A percentile compares a stretch with the other conserved stretches of the same genome.
Evolutionary conservation across 345 rosid species (phyloP).

Genomic region (Turnera subulata): DNA sequence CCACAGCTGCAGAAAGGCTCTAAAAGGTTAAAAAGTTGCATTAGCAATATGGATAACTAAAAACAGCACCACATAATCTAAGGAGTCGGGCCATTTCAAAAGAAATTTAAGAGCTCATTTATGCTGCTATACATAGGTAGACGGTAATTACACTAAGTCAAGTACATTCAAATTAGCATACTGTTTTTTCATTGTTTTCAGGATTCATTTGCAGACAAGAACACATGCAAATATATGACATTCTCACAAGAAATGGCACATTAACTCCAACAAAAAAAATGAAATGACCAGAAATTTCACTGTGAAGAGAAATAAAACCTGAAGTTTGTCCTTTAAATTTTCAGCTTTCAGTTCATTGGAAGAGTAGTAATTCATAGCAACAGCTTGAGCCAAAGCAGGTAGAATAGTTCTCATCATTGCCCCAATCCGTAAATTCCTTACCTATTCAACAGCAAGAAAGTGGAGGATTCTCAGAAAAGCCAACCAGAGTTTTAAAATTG

Average conservation of each 20-base stretch:
- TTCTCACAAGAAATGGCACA: not conserved
- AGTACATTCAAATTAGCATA: no score
- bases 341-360: conserved; percentile 34
- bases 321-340: conserved; percentile 54
- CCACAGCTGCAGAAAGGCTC: conserved; percentile 64
- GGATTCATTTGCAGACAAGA: no score
- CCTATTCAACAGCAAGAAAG: conserved; percentile 28
- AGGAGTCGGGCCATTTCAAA: no score
- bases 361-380: conserved; percentile 54
- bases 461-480: conserved; percentile 8
- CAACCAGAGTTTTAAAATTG: not conserved
- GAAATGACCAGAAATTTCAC: not conserved
- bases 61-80: not conserved
- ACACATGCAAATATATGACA: not conserved
- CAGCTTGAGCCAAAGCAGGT: conserved; percentile 86
- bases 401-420: conserved; percentile 89
- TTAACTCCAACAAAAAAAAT: not conserved
- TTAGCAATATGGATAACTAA: conserved; percentile 8
- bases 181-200: no score
- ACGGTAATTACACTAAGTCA: not conserved
- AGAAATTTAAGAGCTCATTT: no score
- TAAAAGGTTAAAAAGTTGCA: conserved; percentile 23
- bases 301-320: conserved; percentile 38
- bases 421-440: conserved; percentile 84
- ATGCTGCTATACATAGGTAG: not conserved